Evolutionary conservation across 352 stramenopile species (phyloP).

Genomic region (Elongisporangium senticosum): DNA sequence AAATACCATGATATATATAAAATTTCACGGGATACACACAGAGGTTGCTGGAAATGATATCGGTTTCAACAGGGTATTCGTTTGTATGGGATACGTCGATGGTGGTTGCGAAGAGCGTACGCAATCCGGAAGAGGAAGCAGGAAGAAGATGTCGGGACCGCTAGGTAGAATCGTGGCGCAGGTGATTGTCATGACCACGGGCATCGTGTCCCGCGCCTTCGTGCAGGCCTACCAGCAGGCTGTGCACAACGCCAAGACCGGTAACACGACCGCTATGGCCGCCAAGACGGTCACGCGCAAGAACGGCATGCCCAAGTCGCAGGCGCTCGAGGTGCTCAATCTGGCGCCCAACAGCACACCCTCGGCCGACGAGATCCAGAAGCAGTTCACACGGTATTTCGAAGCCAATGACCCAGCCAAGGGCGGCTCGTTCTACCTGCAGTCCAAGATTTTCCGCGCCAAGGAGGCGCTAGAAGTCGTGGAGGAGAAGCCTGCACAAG

Average conservation of each 20-base stretch:
- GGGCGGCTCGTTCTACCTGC: slow-evolving; percentile 90
- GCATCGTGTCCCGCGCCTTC: slow-evolving; percentile 82
- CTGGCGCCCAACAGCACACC: slow-evolving; percentile 48
- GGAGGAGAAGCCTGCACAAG: slow-evolving; percentile 11
- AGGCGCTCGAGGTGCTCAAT: slow-evolving; percentile 84
- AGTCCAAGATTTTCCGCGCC: slow-evolving; percentile 90
- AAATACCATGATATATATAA: not conserved
- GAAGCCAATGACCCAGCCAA: slow-evolving; percentile 87
- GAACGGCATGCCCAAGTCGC: slow-evolving; percentile 68
- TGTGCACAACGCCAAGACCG: slow-evolving; percentile 78
- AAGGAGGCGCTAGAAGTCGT: slow-evolving; percentile 77
- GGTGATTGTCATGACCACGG: slow-evolving; percentile 76
- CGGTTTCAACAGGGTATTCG: not conserved
- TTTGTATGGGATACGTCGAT: not conserved
- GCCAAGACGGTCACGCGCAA: slow-evolving; percentile 64
- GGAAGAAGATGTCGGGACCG: slow-evolving; percentile 64
- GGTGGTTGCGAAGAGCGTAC: slow-evolving; percentile 2
- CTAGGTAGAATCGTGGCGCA: slow-evolving; percentile 78
- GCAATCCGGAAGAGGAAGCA: slow-evolving; percentile 1
- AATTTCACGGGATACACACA: not conserved
- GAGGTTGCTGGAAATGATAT: not conserved
- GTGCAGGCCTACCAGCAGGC: slow-evolving; percentile 87
- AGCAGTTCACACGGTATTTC: slow-evolving; percentile 86
- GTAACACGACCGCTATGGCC: slow-evolving; percentile 63
- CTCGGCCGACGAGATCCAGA: slow-evolving; percentile 57